Percentiles rank a stretch among this genome's conserved stretches.
These are phyloP conservation scores for Fusarium scirpi DNA, from an alignment of 2,329 filamentous ascomycete genomes.

Conservation along the genomic window DNA sequence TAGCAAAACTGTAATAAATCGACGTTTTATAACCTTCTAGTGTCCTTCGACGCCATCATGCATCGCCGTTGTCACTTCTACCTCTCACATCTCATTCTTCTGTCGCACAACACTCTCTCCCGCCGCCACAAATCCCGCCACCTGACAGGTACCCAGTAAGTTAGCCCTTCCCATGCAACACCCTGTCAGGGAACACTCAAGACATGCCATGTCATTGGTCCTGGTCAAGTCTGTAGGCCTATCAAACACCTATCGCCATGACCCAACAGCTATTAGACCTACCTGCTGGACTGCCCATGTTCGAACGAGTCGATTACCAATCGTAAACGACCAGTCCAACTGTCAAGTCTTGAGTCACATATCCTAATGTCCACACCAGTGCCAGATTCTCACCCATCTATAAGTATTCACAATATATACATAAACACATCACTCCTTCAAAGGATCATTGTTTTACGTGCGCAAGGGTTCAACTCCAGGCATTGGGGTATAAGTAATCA, in stretches of 20 bases:
- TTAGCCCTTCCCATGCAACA: background rate
- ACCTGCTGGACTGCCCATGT: background rate
- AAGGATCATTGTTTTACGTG: slow-evolving; percentile 1
- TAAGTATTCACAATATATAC: background rate
- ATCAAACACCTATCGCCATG: slow-evolving; percentile 1
- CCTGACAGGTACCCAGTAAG: slow-evolving; percentile 1
- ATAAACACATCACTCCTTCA: slow-evolving; percentile 2
- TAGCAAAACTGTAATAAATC: background rate
- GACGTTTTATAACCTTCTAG: slow-evolving; percentile 8
- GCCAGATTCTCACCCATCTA: background rate
- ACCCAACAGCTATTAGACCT: background rate
- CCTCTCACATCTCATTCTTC: slow-evolving; percentile 9
- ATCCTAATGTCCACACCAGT: background rate
- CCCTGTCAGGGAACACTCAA: background rate
- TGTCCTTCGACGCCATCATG: slow-evolving; percentile 34
- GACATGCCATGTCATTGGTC: background rate
- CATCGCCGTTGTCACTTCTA: slow-evolving; percentile 28
- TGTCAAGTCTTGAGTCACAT: background rate
- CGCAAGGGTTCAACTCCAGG: slow-evolving; percentile 45
- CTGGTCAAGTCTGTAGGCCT: slow-evolving; percentile 9
- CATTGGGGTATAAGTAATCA: slow-evolving; percentile 48
- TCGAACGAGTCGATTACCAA: background rate
- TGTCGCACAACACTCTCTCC: slow-evolving; percentile 18
- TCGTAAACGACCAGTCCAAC: background rate
- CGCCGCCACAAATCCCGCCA: slow-evolving; percentile 25